Conservation (phyloP, 352 stramenopile species). For the Pythium biforme region DNA sequence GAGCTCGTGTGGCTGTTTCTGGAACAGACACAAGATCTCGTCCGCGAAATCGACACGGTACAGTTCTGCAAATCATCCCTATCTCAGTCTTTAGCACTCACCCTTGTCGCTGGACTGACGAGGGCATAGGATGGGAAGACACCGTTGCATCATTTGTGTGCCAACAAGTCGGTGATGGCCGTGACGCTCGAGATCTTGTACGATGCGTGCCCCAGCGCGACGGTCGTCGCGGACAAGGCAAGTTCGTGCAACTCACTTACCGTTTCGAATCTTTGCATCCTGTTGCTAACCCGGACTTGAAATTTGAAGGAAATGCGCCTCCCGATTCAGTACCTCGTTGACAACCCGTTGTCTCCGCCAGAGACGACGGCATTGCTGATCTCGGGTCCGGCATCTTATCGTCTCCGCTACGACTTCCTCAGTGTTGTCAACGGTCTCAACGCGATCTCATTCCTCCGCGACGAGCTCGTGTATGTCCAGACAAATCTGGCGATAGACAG, state of each 20-base stretch:
- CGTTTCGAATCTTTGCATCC: background rate
- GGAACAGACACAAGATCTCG: conserved; percentile 51
- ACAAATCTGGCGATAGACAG: conserved; percentile 58
- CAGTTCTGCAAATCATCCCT: no score
- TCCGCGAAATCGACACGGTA: conserved; percentile 56
- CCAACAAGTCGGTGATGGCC: conserved; percentile 45
- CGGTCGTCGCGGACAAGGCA: conserved; percentile 54
- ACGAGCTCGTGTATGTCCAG: conserved; percentile 43
- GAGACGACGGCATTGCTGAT: conserved; percentile 54
- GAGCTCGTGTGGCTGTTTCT: conserved; percentile 76
- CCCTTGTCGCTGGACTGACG: background rate
- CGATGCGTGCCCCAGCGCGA: conserved; percentile 58
- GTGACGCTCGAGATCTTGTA: conserved; percentile 68
- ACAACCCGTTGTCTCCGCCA: conserved; percentile 50
- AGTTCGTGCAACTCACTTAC: background rate
- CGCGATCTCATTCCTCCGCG: conserved; percentile 30
- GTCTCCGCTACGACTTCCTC: conserved; percentile 65
- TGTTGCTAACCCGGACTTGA: background rate
- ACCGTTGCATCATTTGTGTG: conserved; percentile 62
- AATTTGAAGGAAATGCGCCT: conserved; percentile 58
- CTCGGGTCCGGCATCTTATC: conserved; percentile 60
- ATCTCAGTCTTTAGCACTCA: background rate
- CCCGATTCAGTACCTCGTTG: conserved; percentile 68
- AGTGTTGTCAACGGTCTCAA: conserved; percentile 22
- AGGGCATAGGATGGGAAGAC: conserved; percentile 46